Evolutionary conservation across 202 grass and related monocot genomes (phyloP), one percentile per base, ranked within the genome.

Genomic region (Schoenoplectus triqueter): DNA sequence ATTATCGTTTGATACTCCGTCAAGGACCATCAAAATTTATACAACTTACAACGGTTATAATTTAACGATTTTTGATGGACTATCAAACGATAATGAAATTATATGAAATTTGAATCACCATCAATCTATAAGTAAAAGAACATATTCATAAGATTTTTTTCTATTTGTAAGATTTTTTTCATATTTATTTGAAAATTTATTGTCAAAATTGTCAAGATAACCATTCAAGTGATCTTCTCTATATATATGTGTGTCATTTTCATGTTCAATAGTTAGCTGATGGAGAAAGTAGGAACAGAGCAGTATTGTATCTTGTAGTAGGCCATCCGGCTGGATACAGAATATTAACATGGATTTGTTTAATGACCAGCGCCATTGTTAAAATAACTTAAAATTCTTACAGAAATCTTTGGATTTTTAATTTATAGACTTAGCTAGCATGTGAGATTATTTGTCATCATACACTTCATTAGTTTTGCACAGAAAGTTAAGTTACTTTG

Each of bases 371-470:
- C n/a, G 6, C n/a, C 6, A 2, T 62, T 62, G 31, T 31, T 31
- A 31, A 31, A 31, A 31, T 31, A 31, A 31, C 31, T 31, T 31
- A 31, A 60, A 59, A 2, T 64, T 21, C 61, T 20, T 64, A 0
- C 7, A 21, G 17, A 64, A 64, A 64, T 64, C 2, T 21, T 10
- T 64, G 17, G 17, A 20, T 10, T 10, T 9, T 52, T 19, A 64
- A 2, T 57, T 21, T 64, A 20, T 67, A 41, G 15, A 72, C 48
- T 1, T 8, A 72, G 45, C 5, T 3, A 18, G 59, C 6, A 15
- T 4, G 44, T 49, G 69, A 49, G 68, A 2, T 72, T 49, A 72
- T 72, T 72, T 46, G 44, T 18, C 48, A 74, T 51, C 47, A 73
- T 52, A 51, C 17, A 73, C 18, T 73, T 21, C 7, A 7, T 17